phyloP scores from a whole-genome alignment of 1,284 basidiomycete species.

The Salmacisia buchloeana region DNA sequence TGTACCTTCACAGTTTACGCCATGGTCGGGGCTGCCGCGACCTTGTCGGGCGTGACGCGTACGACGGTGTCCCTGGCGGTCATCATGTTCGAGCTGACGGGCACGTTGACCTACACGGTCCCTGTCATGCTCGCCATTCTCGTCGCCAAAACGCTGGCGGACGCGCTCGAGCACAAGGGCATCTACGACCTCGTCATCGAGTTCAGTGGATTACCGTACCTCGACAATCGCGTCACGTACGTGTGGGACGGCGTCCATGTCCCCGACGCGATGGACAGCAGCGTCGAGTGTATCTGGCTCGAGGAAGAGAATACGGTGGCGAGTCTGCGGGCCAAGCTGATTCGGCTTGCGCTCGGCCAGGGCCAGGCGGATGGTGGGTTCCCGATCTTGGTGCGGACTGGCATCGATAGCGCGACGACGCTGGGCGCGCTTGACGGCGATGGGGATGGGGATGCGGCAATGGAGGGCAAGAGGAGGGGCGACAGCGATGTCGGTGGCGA shows the following conservation, averaged over 20 bases:
- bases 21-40: slow-evolving; percentile 16
- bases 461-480: background rate
- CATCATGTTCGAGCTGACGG: slow-evolving; percentile 99
- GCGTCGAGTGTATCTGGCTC: slow-evolving; percentile 48
- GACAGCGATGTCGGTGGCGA: too few relatives aligned
- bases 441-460: background rate
- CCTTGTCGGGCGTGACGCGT: slow-evolving; percentile 71
- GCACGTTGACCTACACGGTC: slow-evolving; percentile 92
- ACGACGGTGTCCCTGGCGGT: slow-evolving; percentile 97
- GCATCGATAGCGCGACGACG: background rate
- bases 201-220: slow-evolving; percentile 63
- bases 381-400: slow-evolving; percentile 61
- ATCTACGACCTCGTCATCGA: slow-evolving; percentile 95
- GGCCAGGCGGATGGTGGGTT: slow-evolving; percentile 72
- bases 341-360: slow-evolving; percentile 24
- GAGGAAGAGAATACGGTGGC: slow-evolving; percentile 61
- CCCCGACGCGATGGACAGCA: slow-evolving; percentile 36
- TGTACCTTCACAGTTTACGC: slow-evolving; percentile 4
- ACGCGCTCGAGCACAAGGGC: slow-evolving; percentile 84
- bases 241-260: slow-evolving; percentile 60
- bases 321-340: slow-evolving; percentile 61
- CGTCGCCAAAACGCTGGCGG: slow-evolving; percentile 82
- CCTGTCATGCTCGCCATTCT: slow-evolving; percentile 97
- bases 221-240: slow-evolving; percentile 82
- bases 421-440: too few relatives aligned